phyloP scores from a whole-genome alignment of 768 basidiomycete species.

The Mycena polygramma region DNA sequence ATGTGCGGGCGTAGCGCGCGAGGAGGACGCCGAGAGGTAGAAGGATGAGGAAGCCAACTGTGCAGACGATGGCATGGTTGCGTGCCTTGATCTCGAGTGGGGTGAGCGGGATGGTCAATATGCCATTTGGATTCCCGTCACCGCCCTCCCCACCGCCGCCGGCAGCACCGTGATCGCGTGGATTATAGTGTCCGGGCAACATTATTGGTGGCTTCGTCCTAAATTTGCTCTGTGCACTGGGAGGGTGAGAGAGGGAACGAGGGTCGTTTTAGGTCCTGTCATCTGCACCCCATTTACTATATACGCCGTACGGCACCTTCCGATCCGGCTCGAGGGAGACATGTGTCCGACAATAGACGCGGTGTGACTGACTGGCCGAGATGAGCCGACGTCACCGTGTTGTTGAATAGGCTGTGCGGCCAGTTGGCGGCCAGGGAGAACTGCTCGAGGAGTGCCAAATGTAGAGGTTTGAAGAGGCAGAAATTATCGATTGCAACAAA shows the following conservation, averaged over 20 bases:
- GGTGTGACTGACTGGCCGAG: slow-evolving; percentile 3
- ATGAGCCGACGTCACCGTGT: neutral
- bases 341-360: slow-evolving; percentile 9
- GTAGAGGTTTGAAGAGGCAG: no score
- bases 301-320: neutral
- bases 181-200: neutral
- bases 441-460: no score
- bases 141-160: neutral
- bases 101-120: slow-evolving; percentile 35
- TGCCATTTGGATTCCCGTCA: neutral
- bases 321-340: neutral
- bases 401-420: neutral
- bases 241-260: neutral
- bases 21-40: slow-evolving; percentile 71
- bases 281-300: neutral
- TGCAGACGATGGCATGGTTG: slow-evolving; percentile 66
- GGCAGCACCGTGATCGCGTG: neutral
- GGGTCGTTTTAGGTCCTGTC: neutral
- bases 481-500: no score
- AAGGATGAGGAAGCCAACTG: slow-evolving; percentile 67
- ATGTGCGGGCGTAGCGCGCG: slow-evolving; percentile 67
- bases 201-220: neutral
- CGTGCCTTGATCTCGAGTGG: slow-evolving; percentile 52
- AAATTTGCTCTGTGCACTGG: neutral
- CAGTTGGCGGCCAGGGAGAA: no score